Evolutionary conservation across 164 flowering plant species (phyloP).

Genomic region (Chloranthus sessilifolius): DNA sequence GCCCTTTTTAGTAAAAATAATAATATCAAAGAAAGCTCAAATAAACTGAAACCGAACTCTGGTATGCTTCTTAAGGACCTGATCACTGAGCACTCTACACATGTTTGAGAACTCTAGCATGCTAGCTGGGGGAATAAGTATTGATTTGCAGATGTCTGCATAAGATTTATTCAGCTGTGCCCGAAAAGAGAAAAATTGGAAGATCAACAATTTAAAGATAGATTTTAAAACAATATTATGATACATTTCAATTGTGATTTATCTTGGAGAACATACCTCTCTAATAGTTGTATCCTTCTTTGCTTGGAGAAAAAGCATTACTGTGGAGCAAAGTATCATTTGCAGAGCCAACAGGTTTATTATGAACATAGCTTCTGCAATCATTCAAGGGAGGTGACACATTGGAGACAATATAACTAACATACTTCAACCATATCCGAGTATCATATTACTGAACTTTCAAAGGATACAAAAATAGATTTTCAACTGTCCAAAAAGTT

Average conservation of each 20-base stretch:
- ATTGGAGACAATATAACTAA: no score
- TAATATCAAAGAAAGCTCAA: not conserved
- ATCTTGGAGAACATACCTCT: slow-evolving; percentile 48
- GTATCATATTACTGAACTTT: no score
- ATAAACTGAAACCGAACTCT: not conserved
- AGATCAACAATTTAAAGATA: not conserved
- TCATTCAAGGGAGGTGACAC: no score
- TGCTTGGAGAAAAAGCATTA: slow-evolving; percentile 52
- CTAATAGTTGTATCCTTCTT: slow-evolving; percentile 68
- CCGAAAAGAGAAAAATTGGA: slow-evolving; percentile 1
- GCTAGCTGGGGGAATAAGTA: slow-evolving; percentile 57
- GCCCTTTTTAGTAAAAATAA: not conserved
- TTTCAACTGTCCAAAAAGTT: no score
- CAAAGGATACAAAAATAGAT: no score
- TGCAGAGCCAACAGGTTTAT: slow-evolving; percentile 27
- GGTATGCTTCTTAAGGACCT: slow-evolving; percentile 35
- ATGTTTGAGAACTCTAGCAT: slow-evolving; percentile 56
- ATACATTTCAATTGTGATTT: no score
- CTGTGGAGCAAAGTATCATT: slow-evolving; percentile 76
- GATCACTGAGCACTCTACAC: slow-evolving; percentile 76
- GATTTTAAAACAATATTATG: no score
- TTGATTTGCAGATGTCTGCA: slow-evolving; percentile 57
- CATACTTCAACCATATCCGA: no score
- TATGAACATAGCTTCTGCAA: no score
- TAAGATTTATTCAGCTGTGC: slow-evolving; percentile 68